Percentiles rank a stretch among this genome's conserved stretches.
Conservation (phyloP, 1,284 basidiomycete genomes). For the Ceratobasidium sp. region DNA sequence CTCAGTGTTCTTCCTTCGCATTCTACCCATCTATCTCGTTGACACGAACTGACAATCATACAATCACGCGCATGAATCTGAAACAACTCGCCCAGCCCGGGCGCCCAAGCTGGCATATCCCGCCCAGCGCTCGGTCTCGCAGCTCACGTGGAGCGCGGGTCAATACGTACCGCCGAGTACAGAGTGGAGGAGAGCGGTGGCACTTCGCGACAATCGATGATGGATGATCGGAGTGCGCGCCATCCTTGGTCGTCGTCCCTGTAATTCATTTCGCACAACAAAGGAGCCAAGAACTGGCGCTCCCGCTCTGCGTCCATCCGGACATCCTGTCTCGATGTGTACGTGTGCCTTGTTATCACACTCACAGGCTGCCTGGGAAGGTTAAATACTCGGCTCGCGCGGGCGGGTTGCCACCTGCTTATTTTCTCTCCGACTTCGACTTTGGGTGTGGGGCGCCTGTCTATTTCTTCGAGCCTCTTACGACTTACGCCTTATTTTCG, state of each 20-base stretch:
- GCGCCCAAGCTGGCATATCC: constrained; percentile 12
- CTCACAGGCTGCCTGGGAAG: background rate
- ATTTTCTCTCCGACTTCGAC: constrained; percentile 7
- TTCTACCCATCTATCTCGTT: too few relatives aligned
- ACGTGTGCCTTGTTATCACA: background rate
- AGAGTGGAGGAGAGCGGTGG: too few relatives aligned
- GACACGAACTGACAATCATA: background rate
- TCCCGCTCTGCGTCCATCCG: constrained; percentile 12
- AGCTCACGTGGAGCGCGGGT: constrained; percentile 13
- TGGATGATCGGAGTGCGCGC: too few relatives aligned
- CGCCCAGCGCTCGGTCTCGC: constrained; percentile 16
- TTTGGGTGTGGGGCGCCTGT: constrained; percentile 5
- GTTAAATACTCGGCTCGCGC: constrained; percentile 30
- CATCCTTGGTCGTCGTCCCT: constrained; percentile 16
- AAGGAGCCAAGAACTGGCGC: constrained; percentile 11
- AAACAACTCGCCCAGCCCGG: constrained; percentile 2
- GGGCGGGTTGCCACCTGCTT: background rate
- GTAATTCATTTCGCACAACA: constrained; percentile 37
- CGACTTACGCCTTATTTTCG: background rate
- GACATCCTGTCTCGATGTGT: background rate
- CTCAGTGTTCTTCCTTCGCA: background rate
- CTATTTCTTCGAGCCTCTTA: background rate
- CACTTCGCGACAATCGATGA: too few relatives aligned
- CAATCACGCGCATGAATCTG: constrained; percentile 6
- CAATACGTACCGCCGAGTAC: constrained; percentile 1